phyloP scores from a whole-genome alignment of 2,329 filamentous ascomycete species.

The Emmonsiellopsis sp. region DNA sequence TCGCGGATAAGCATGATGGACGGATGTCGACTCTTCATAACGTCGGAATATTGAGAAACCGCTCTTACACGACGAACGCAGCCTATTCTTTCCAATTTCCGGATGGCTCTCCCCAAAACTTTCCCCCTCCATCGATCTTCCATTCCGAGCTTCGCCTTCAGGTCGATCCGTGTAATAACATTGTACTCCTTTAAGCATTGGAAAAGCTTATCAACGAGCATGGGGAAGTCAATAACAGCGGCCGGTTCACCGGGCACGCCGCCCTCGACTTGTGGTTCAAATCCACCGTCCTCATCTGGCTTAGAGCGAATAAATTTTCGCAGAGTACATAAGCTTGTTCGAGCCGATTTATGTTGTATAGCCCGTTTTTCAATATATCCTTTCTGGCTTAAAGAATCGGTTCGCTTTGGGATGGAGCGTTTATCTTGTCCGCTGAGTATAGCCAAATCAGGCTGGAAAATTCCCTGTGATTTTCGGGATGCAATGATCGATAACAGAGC shows the following conservation, averaged over 20 bases:
- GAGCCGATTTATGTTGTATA: conserved; percentile 38
- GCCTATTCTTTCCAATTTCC: conserved; percentile 37
- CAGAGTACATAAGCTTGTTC: conserved; percentile 49
- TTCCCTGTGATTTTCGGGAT: conserved; percentile 42
- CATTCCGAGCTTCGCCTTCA: conserved; percentile 40
- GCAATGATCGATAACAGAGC: conserved; percentile 50
- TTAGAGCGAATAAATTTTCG: conserved; percentile 34
- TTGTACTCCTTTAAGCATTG: conserved; percentile 39
- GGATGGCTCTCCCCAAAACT: conserved; percentile 33
- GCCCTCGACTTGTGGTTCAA: conserved; percentile 9
- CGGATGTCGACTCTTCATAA: conserved; percentile 26
- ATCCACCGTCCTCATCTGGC: conserved; percentile 5
- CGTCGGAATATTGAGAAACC: conserved; percentile 30
- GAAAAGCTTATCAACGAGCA: conserved; percentile 41
- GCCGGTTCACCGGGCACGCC: conserved; percentile 10
- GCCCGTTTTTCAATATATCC: conserved; percentile 53
- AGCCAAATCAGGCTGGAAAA: conserved; percentile 48
- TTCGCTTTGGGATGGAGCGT: conserved; percentile 53
- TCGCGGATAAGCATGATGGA: conserved; percentile 36
- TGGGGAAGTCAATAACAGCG: conserved; percentile 38
- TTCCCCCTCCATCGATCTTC: conserved; percentile 28
- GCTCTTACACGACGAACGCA: conserved; percentile 36
- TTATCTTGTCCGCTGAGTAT: conserved; percentile 53
- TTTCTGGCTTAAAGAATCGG: conserved; percentile 45
- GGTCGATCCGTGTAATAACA: conserved; percentile 44